These are phyloP conservation scores for Babesia sp. DNA, from an alignment of 169 alveolate species.

Conservation along the genomic window DNA sequence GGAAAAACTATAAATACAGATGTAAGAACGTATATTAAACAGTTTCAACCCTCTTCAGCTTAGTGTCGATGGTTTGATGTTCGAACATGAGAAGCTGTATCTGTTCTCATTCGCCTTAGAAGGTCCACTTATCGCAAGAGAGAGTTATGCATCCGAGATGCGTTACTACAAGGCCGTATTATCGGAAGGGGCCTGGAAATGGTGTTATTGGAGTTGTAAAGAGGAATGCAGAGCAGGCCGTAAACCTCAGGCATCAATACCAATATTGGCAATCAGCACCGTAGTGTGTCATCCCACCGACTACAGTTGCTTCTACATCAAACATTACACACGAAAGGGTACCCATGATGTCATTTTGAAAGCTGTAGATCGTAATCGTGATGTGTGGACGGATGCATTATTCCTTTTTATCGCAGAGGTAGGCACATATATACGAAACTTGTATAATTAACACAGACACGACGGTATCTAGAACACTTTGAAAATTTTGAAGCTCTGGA, in stretches of 20 bases:
- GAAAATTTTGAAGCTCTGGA: constrained; percentile 37
- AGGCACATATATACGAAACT: background rate
- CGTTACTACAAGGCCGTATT: constrained; percentile 49
- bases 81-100: constrained; percentile 50
- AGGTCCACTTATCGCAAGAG: constrained; percentile 65
- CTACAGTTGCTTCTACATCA: constrained; percentile 68
- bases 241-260: constrained; percentile 26
- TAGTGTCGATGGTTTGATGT: constrained; percentile 24
- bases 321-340: constrained; percentile 74
- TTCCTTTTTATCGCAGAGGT: constrained; percentile 71
- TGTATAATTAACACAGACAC: constrained; percentile 13
- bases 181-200: constrained; percentile 45
- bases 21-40: background rate
- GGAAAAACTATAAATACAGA: constrained; percentile 29
- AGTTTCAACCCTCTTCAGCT: constrained; percentile 4
- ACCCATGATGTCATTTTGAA: constrained; percentile 76
- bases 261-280: constrained; percentile 58
- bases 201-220: constrained; percentile 63
- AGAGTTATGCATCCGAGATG: constrained; percentile 54
- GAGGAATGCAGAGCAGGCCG: constrained; percentile 41
- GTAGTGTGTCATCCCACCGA: constrained; percentile 60
- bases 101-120: constrained; percentile 57
- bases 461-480: constrained; percentile 58
- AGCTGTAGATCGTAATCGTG: constrained; percentile 78
- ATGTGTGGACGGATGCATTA: constrained; percentile 82